Base-by-base conservation (phyloP, 768 basidiomycete species). In the Rubroboletus satanas region DNA sequence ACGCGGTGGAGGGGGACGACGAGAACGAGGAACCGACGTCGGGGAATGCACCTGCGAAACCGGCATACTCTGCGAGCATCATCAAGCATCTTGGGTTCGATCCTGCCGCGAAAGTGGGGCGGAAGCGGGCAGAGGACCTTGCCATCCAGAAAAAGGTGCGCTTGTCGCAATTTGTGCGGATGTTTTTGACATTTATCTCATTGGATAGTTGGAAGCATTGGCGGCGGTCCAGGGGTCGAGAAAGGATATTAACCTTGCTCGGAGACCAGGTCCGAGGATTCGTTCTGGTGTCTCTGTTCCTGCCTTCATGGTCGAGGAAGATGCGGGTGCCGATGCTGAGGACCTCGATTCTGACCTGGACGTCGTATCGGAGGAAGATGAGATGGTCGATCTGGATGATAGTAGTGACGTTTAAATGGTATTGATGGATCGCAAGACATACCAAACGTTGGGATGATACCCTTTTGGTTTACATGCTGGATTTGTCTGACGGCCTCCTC, bases 31-130 rank as follows among this genome's bases (percentile, higher is more conserved):
- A 64, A 32, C 56, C 56, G 45, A 49, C 54, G 33, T 55, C 70
- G 32, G 57, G 38, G 29, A 47, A 41, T 4, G 52, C 42, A 15
- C 59, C 62, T 33, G 61, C 60, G 46, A 82, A 78, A 64, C 74
- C 70, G 43, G 78, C 81, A 2, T 93, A 87, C 67, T 84, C 85
- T 37, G 83, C 85, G 0, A 74, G 75, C 47, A 68, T 88, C 23
- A 82, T 93, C 63, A 85, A 85, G 63, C 75, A 79, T 5, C 74
- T 93, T 4, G 91, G 91, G 2, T 93, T 93, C 55, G 88, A 93
- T 70, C 91, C 91, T 26, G 81, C 83, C 3, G 64, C 75, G 8
- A 85, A 83, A 62, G 68, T 73, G 41, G 82, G 83, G 2, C 77
- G 75, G 38, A 71, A 73, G 38, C 75, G 74, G 54, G 60, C 59